These are phyloP conservation scores for Rauvolfia tetraphylla DNA, from an alignment of 257 asterid genomes.

Conservation along the genomic window DNA sequence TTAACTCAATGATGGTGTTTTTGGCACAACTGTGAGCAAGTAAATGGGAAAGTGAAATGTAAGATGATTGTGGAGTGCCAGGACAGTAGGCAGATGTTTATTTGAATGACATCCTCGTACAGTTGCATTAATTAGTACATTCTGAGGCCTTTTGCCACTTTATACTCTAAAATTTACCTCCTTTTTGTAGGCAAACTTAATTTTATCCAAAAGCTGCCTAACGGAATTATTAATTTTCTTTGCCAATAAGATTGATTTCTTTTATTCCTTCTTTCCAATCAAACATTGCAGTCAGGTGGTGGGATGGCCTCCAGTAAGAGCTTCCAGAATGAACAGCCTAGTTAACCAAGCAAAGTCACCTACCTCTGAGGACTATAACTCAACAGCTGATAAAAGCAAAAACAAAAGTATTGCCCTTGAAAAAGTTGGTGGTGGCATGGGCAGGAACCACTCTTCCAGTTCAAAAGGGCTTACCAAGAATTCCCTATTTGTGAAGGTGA, in stretches of 20 bases:
- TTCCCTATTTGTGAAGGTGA: constrained; percentile 78
- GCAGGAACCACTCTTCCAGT: constrained; percentile 27
- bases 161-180: background rate
- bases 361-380: constrained; percentile 24
- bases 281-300: constrained; percentile 45
- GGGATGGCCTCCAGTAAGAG: constrained; percentile 55
- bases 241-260: background rate
- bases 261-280: background rate
- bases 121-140: background rate
- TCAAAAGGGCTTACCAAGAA: constrained; percentile 32
- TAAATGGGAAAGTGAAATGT: background rate
- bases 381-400: constrained; percentile 38
- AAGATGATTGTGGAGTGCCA: background rate
- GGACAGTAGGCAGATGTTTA: background rate
- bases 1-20: background rate
- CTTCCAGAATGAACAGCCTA: constrained; percentile 40
- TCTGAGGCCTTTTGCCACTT: background rate
- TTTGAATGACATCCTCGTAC: background rate
- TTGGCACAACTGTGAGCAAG: background rate
- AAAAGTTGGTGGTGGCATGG: constrained; percentile 16
- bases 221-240: background rate
- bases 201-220: background rate
- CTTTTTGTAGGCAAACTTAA: background rate
- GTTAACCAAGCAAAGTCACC: constrained; percentile 34
- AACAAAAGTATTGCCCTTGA: constrained; percentile 20